Evolutionary conservation across 306 rosid genomes (phyloP), one percentile per base, ranked within the genome.

Genomic region (Amphicarpaea edgeworthii): DNA sequence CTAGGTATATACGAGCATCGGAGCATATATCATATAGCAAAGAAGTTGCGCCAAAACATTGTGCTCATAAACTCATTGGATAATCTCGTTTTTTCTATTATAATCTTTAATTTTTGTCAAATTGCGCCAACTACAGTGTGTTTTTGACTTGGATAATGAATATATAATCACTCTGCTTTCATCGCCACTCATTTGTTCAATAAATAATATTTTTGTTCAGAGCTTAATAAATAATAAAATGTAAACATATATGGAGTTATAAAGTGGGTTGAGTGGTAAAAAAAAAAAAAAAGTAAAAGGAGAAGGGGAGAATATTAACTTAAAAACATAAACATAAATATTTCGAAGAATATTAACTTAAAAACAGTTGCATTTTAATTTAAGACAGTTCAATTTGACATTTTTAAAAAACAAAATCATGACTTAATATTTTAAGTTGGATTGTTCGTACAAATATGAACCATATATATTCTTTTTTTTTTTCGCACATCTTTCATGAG

Each of bases 41-140:
- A 68, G 19, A 73, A 66, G 85, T 83, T 81, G 86, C 77, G 86
- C 77, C 81, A 71, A 70, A 45, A 42, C 59, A 68, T 71, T 68
- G 28, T 61, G 64, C 24, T 28, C 7, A 20, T 34, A 20, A 54
- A 30, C 58, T 53, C n/a, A 30, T 72, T 47, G 67, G 51, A 45
- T 34, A 20, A 30, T 43, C 67, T 75, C 55, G 50, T 41, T n/a
- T 14, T 28, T 12, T 59, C 16, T 49, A 49, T 53, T 51, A 7
- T 10, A 11, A 26, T 49, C 4, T 38, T 15, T n/a, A n/a, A n/a
- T n/a, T n/a, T 62, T 8, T 54, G 23, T 55, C 41, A 9, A 17
- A 50, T 55, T 37, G 12, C 40, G 77, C 63, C 76, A 70, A 69
- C 16, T 12, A 28, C 34, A 41, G 16, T 50, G 57, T 64, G 38